phyloP scores from a whole-genome alignment of 495 filamentous ascomycete genomes.

The Podospora sp. region DNA sequence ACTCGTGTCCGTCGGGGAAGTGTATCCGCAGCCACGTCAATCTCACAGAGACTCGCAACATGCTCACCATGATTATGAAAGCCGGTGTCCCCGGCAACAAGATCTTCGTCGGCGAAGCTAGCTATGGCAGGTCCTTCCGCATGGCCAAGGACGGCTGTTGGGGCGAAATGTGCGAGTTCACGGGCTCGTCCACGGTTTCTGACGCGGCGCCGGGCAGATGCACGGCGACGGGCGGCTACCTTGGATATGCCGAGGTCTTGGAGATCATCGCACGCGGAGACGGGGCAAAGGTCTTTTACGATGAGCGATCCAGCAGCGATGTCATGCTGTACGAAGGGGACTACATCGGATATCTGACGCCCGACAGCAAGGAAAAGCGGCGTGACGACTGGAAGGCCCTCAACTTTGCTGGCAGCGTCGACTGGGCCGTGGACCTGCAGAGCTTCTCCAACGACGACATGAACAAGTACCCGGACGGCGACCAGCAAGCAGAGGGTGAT shows the following conservation, averaged over 20 bases:
- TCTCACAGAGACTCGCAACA: no score
- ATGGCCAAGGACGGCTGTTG: no score
- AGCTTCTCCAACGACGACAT: no score
- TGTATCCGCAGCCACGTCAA: no score
- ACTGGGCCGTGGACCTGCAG: constrained; percentile 46
- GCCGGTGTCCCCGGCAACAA: no score
- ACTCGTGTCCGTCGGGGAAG: no score
- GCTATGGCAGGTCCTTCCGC: no score
- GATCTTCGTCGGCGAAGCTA: no score
- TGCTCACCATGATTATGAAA: no score
- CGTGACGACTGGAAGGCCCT: constrained; percentile 29
- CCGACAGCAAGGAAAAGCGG: constrained; percentile 23
- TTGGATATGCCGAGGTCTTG: constrained; percentile 37
- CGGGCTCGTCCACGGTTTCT: constrained; percentile 14
- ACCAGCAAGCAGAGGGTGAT: no score
- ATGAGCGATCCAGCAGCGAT: constrained; percentile 31
- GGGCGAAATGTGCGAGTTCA: neutral
- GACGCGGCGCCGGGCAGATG: constrained; percentile 34
- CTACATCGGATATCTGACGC: constrained; percentile 47
- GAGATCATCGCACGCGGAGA: constrained; percentile 26
- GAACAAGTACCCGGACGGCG: no score
- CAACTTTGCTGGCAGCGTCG: constrained; percentile 37
- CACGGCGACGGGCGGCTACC: constrained; percentile 36
- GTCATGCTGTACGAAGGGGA: constrained; percentile 44
- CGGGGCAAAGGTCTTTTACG: constrained; percentile 16